phyloP scores from a whole-genome alignment of 768 basidiomycete species.

The Pisolithus microcarpus region DNA sequence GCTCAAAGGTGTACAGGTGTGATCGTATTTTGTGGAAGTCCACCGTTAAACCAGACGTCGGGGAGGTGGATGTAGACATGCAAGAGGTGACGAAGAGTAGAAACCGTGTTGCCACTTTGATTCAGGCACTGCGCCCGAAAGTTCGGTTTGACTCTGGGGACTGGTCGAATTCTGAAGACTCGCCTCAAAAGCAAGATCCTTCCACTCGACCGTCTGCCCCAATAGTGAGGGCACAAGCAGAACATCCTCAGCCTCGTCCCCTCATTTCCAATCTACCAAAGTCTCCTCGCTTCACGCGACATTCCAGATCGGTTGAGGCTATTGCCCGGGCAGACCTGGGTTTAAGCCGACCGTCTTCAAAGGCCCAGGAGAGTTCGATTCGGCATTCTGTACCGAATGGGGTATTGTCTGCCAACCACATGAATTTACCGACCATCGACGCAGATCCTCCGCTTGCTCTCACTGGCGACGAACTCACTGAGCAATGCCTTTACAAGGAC shows the following conservation, averaged over 20 bases:
- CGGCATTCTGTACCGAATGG: constrained; percentile 11
- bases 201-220: constrained; percentile 11
- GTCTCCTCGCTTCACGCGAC: constrained; percentile 11
- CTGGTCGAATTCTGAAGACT: constrained; percentile 23
- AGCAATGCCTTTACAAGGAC: constrained; percentile 26
- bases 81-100: constrained; percentile 28
- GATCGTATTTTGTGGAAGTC: constrained; percentile 82
- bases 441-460: constrained; percentile 7
- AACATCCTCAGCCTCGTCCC: constrained; percentile 10
- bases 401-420: constrained; percentile 3
- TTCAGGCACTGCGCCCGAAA: constrained; percentile 49
- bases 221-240: constrained; percentile 6
- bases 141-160: constrained; percentile 31
- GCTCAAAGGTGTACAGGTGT: constrained; percentile 45
- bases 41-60: constrained; percentile 45
- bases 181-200: constrained; percentile 15
- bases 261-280: constrained; percentile 17
- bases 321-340: constrained; percentile 7
- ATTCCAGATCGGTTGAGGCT: constrained; percentile 23
- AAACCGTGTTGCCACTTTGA: constrained; percentile 47
- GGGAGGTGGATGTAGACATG: constrained; percentile 34
- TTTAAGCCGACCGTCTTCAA: constrained; percentile 8
- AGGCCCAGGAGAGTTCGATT: constrained; percentile 9
- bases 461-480: constrained; percentile 11
- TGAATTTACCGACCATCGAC: constrained; percentile 5